Conservation (phyloP, 1,139 yeast genomes). For the Eremothecium sinecaudum region DNA sequence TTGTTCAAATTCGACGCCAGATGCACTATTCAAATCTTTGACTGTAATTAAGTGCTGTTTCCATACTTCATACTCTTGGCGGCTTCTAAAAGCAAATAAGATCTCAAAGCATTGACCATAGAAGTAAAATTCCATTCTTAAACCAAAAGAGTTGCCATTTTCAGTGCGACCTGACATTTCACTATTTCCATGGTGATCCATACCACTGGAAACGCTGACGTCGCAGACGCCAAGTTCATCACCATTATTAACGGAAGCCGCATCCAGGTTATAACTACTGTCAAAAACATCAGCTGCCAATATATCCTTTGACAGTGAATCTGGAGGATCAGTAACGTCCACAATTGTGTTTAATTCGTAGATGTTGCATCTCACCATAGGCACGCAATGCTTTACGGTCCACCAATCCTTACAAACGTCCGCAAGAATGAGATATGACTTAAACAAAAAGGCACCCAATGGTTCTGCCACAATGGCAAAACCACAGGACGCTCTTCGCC, state of each 20-base stretch:
- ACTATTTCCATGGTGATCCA: background rate
- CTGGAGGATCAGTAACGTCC: constrained; percentile 2
- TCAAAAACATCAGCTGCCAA: background rate
- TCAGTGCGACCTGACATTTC: background rate
- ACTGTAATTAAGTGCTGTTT: constrained; percentile 4
- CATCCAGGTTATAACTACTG: too few relatives aligned
- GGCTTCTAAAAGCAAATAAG: constrained; percentile 5
- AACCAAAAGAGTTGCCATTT: constrained; percentile 1
- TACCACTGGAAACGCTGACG: background rate
- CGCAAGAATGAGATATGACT: constrained; percentile 12
- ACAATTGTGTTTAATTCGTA: background rate
- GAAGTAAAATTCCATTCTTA: constrained; percentile 8
- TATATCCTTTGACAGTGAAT: background rate
- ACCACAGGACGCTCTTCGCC: constrained; percentile 2
- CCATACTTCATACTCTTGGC: constrained; percentile 7
- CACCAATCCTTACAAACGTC: constrained; percentile 4
- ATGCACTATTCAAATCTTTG: constrained; percentile 7
- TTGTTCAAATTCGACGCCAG: constrained; percentile 2
- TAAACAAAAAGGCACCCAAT: constrained; percentile 12
- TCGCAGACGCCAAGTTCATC: background rate
- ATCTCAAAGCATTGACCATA: constrained; percentile 8
- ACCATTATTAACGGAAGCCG: too few relatives aligned
- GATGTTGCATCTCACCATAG: constrained; percentile 5
- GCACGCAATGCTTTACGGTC: constrained; percentile 6
- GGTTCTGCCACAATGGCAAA: constrained; percentile 9